Evolutionary conservation across 1,139 yeast genomes (phyloP).

Genomic region (Pneumocystis carinii): DNA sequence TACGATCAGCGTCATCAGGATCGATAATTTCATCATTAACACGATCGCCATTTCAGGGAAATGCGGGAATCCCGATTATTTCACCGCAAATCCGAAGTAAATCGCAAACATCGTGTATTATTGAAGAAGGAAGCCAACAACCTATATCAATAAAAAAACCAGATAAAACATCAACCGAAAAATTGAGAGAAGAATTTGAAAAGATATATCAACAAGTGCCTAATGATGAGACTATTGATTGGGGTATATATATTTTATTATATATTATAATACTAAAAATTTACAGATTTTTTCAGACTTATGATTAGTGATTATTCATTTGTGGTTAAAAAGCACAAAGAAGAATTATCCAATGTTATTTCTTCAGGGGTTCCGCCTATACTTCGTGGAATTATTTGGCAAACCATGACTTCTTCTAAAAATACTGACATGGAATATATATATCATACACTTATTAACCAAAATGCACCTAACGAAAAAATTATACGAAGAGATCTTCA

Average conservation of each 20-base stretch:
- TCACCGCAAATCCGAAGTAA: no score
- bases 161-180: not conserved
- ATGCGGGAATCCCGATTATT: not conserved
- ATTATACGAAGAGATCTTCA: constrained; percentile 68
- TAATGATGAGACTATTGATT: not conserved
- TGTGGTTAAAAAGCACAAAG: constrained; percentile 50
- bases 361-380: constrained; percentile 70
- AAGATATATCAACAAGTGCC: not conserved
- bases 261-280: not conserved
- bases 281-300: constrained; percentile 48
- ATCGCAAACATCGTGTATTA: not conserved
- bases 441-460: constrained; percentile 39
- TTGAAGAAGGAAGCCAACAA: not conserved
- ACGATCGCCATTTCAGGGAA: not conserved
- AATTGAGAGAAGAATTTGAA: not conserved
- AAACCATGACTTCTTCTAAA: constrained; percentile 68
- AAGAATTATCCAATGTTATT: constrained; percentile 44
- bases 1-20: no score
- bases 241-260: not conserved
- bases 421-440: constrained; percentile 55
- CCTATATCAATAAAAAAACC: not conserved
- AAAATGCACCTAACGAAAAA: constrained; percentile 53
- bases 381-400: constrained; percentile 85
- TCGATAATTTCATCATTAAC: not conserved
- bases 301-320: constrained; percentile 59